Evolutionary conservation across 345 rosid genomes (phyloP), one percentile per base, ranked within the genome.

Genomic region (Chamaenerion angustifolium): DNA sequence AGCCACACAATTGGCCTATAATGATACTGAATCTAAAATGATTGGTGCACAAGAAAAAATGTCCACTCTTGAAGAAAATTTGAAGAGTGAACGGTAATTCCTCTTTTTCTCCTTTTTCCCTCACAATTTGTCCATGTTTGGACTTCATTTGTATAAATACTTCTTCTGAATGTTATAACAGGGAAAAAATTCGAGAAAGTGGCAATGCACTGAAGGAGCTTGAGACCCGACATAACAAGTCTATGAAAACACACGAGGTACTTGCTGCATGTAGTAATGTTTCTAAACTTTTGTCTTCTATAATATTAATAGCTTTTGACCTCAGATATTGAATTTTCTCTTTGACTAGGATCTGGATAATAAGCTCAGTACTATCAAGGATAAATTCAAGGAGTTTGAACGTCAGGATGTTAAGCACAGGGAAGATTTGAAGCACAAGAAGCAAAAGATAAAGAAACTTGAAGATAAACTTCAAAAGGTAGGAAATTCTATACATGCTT

Each of bases 371-470:
- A 70, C 43, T 18, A 82, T 83, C 64, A 92, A 92, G 72, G 98
- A 92, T 54, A 79, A 78, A 54, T 92, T 92, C 49, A 87, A 82
- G 75, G 96, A 92, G 56, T 92, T 92, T 68, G 95, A 92, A 76
- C 79, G 95, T 74, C 95, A 82, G 64, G 96, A 87, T 64, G 85
- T 92, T 61, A 87, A 92, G 56, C 73, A 82, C 58, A 73, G 94
- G 55, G 98, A 92, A 68, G 94, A 87, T 68, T 55, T 82, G 64
- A 87, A 80, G 81, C 96, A 92, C 72, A 64, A 63, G 80, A 92
- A 92, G 70, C 98, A 87, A 68, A 92, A 87, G 79, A 72, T 92
- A 45, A 92, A 84, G 77, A 92, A 87, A 67, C 79, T 87, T 16
- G 93, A 92, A 58, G 98, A 80, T 50, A 92, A 84, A 69, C 61